Percentiles rank a stretch among this genome's conserved stretches.
These are phyloP conservation scores for Nannochloris sp. DNA, from an alignment of 139 green algal species.

Conservation along the genomic window DNA sequence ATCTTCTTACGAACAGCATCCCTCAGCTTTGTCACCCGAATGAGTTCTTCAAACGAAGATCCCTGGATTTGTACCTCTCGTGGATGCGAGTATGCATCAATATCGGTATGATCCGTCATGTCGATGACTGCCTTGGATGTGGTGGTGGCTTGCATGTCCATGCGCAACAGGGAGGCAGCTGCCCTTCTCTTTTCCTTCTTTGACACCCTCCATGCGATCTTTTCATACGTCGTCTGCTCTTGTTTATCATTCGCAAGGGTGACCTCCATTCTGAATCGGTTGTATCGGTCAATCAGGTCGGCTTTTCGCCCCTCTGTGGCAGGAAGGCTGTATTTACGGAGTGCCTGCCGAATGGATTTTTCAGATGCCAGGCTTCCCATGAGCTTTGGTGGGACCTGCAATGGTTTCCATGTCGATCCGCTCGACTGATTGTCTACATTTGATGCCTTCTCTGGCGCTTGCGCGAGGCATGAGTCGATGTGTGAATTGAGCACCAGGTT, in stretches of 20 bases:
- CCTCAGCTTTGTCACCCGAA: conserved; percentile 5
- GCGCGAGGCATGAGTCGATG: conserved; percentile 21
- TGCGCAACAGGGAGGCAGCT: conserved; percentile 1
- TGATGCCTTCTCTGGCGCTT: background rate
- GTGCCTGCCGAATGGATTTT: conserved; percentile 11
- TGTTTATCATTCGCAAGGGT: conserved; percentile 26
- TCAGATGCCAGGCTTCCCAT: conserved; percentile 19
- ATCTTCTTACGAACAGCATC: conserved; percentile 1
- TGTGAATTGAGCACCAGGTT: conserved; percentile 31
- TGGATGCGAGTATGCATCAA: background rate
- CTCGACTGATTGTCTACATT: background rate
- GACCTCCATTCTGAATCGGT: conserved; percentile 15
- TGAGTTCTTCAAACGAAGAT: conserved; percentile 11
- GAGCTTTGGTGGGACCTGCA: conserved; percentile 22
- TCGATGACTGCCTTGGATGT: background rate
- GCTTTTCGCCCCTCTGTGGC: conserved; percentile 14
- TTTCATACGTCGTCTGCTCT: conserved; percentile 9
- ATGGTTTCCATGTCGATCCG: background rate
- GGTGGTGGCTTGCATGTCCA: background rate
- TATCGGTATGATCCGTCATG: background rate
- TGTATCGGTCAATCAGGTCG: conserved; percentile 28
- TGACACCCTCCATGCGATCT: conserved; percentile 5
- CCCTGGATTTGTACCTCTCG: background rate
- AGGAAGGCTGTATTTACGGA: conserved; percentile 16
- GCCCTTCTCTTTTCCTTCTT: background rate